These are phyloP conservation scores for Poronia punctata DNA, from an alignment of 495 filamentous ascomycete species.

Conservation along the genomic window DNA sequence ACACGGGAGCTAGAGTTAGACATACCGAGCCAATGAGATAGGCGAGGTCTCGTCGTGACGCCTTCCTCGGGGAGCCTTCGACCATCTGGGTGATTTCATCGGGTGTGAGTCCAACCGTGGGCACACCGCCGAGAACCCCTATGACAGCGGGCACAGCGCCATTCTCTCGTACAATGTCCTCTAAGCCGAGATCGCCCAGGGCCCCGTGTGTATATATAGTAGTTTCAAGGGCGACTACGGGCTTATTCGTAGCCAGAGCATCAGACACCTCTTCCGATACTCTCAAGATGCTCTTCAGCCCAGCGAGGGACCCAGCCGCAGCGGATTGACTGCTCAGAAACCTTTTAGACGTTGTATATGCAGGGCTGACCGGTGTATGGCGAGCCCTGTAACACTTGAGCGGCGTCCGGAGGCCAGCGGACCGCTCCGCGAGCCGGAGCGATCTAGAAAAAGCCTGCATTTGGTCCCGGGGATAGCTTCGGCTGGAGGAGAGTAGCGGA, in stretches of 20 bases:
- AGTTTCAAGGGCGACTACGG: constrained; percentile 86
- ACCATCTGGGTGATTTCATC: constrained; percentile 67
- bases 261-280: constrained; percentile 78
- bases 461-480: too few relatives aligned
- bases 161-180: constrained; percentile 67
- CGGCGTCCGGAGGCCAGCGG: constrained; percentile 1
- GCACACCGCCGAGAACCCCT: constrained; percentile 74
- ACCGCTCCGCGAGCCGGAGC: neutral
- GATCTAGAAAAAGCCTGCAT: constrained; percentile 7
- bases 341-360: constrained; percentile 12
- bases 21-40: constrained; percentile 72
- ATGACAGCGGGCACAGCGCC: constrained; percentile 91
- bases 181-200: constrained; percentile 76
- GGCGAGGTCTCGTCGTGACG: constrained; percentile 78
- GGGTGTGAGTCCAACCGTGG: constrained; percentile 64
- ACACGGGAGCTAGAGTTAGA: too few relatives aligned
- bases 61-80: constrained; percentile 63
- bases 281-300: constrained; percentile 52
- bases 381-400: neutral
- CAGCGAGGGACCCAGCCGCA: constrained; percentile 10
- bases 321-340: constrained; percentile 9
- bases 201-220: constrained; percentile 76
- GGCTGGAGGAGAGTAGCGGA: too few relatives aligned
- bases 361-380: neutral
- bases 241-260: constrained; percentile 62